A percentile compares a stretch with the other conserved stretches of the same genome.
Evolutionary conservation across 2,329 filamentous ascomycete genomes (phyloP).

Genomic region (Fusarium sacchari): DNA sequence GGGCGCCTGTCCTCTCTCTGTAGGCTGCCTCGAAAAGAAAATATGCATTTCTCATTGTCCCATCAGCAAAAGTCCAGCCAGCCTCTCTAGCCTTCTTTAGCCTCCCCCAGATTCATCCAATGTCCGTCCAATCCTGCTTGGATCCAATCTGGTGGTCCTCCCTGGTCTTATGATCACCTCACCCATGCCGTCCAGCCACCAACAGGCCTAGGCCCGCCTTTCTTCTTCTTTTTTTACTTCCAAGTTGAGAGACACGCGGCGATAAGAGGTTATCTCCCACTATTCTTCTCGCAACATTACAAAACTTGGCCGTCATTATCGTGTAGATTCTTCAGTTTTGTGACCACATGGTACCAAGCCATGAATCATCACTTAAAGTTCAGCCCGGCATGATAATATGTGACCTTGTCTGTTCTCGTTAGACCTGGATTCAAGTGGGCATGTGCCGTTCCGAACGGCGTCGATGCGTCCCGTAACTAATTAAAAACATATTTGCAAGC

Average conservation of each 20-base stretch:
- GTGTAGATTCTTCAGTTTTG: background rate
- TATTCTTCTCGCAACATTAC: background rate
- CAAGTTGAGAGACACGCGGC: background rate
- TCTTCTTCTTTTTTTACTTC: background rate
- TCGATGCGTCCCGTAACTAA: slow-evolving; percentile 29
- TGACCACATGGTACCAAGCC: slow-evolving; percentile 20
- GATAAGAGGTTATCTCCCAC: slow-evolving; percentile 8
- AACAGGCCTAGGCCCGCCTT: slow-evolving; percentile 8
- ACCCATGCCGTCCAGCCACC: slow-evolving; percentile 19
- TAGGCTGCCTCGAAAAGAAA: background rate
- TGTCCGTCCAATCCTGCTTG: slow-evolving; percentile 28
- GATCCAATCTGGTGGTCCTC: slow-evolving; percentile 17
- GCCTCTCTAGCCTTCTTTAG: background rate
- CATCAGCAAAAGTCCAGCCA: slow-evolving; percentile 8
- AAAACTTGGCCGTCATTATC: slow-evolving; percentile 12
- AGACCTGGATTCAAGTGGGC: background rate
- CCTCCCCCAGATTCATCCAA: slow-evolving; percentile 19
- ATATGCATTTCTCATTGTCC: slow-evolving; percentile 21
- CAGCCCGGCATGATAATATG: background rate
- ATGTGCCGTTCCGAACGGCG: slow-evolving; percentile 36
- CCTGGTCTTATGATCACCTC: slow-evolving; percentile 29
- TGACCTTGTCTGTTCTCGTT: background rate
- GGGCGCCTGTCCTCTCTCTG: background rate
- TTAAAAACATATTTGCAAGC: background rate
- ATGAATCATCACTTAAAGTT: slow-evolving; percentile 27